phyloP scores from a whole-genome alignment of 805 yeast species.

The Jamesozyma rosinii region DNA sequence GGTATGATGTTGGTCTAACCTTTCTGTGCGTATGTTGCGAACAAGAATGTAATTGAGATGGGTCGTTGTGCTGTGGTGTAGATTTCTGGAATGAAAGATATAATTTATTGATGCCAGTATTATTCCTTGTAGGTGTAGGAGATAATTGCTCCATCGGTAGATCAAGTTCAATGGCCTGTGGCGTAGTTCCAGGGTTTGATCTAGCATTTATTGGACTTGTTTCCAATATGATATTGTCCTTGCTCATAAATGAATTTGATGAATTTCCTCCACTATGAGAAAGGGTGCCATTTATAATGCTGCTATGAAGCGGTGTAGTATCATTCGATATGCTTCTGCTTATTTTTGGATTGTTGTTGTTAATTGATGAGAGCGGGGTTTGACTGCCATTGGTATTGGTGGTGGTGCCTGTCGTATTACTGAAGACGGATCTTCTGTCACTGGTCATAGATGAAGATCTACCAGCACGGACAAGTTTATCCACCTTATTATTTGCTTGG shows the following conservation, averaged over 20 bases:
- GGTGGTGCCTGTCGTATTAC: neutral
- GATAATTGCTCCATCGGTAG: neutral
- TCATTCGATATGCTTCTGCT: neutral
- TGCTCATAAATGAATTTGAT: slow-evolving; percentile 16
- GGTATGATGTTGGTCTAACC: slow-evolving; percentile 79
- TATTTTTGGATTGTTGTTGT: neutral
- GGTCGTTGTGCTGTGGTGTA: neutral
- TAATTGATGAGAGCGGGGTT: neutral
- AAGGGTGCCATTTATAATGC: slow-evolving; percentile 16
- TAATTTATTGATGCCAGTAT: neutral
- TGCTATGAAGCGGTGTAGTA: slow-evolving; percentile 5
- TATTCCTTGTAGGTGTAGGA: neutral
- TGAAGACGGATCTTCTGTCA: neutral
- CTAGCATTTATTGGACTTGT: slow-evolving; percentile 15
- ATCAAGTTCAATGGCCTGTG: neutral
- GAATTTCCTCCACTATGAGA: slow-evolving; percentile 1
- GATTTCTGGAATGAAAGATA: neutral
- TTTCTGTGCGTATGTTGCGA: slow-evolving; percentile 37
- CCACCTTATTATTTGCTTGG: neutral
- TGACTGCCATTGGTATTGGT: neutral
- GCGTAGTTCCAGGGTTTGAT: neutral
- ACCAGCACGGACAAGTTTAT: neutral
- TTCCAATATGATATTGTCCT: slow-evolving; percentile 21
- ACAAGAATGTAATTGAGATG: slow-evolving; percentile 2
- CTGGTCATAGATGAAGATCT: neutral